Conservation (phyloP, 2,329 filamentous ascomycete genomes). For the Paracoccidioides lutzii region DNA sequence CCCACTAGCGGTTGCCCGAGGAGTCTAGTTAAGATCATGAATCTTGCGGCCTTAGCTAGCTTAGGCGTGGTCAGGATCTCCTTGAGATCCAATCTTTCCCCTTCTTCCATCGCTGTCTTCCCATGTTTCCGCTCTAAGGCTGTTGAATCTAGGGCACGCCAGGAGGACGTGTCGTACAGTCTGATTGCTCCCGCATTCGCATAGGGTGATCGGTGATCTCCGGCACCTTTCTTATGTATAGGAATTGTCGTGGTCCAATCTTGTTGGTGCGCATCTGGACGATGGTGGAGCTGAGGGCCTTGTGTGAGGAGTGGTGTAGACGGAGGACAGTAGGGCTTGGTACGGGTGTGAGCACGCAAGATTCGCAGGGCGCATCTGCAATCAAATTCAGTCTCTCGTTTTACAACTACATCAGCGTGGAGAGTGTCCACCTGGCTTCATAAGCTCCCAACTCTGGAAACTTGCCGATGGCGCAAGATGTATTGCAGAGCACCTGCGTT, state of each 20-base stretch:
- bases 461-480: neutral
- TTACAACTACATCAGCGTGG: neutral
- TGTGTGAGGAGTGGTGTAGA: neutral
- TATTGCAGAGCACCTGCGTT: neutral
- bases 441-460: neutral
- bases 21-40: slow-evolving; percentile 9
- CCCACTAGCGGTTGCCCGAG: too few species aligned
- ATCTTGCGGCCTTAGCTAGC: slow-evolving; percentile 6
- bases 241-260: slow-evolving; percentile 7
- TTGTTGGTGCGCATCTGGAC: slow-evolving; percentile 8
- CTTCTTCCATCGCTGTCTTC: slow-evolving; percentile 3
- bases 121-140: slow-evolving; percentile 4
- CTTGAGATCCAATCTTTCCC: slow-evolving; percentile 1
- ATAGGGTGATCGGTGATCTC: slow-evolving; percentile 6
- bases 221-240: slow-evolving; percentile 6
- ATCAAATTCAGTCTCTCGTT: neutral
- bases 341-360: neutral
- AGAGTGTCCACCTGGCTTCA: neutral
- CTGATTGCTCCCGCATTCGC: slow-evolving; percentile 6
- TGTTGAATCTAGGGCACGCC: neutral
- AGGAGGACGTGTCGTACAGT: slow-evolving; percentile 2
- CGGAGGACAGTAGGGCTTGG: neutral
- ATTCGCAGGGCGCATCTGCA: too few species aligned
- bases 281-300: slow-evolving; percentile 1
- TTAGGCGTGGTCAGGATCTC: slow-evolving; percentile 5